These are phyloP conservation scores for Eucalyptus shirleyi DNA, from an alignment of 345 rosid species.

Conservation along the genomic window DNA sequence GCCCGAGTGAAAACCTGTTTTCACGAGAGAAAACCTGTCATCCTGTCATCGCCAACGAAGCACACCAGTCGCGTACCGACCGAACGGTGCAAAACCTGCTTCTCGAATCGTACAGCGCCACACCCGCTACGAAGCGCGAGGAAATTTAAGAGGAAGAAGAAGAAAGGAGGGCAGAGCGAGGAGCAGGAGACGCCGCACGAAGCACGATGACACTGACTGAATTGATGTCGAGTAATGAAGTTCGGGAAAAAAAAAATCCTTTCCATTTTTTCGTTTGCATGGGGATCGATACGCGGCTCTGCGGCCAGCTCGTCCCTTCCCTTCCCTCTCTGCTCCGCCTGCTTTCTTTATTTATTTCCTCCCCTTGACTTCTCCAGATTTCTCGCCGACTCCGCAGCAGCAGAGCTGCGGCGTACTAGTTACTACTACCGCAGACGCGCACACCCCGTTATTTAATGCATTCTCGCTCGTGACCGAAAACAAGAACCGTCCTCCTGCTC, in stretches of 20 bases:
- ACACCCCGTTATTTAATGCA: neutral
- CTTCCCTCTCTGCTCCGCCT: neutral
- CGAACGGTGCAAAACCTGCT: neutral
- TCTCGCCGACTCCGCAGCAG: neutral
- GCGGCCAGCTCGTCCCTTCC: neutral
- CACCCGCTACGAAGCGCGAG: neutral
- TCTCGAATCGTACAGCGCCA: neutral
- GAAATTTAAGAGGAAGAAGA: neutral
- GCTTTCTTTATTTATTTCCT: neutral
- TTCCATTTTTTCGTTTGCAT: neutral
- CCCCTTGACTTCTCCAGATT: neutral
- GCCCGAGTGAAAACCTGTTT: neutral
- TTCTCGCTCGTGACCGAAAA: neutral
- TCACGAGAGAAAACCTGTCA: neutral
- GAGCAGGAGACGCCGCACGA: neutral
- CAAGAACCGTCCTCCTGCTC: neutral
- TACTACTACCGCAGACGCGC: neutral
- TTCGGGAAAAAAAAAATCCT: no score
- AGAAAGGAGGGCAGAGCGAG: neutral
- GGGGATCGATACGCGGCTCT: neutral
- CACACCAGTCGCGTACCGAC: neutral
- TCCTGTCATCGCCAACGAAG: neutral
- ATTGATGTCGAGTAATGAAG: neutral
- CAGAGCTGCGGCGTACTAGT: neutral
- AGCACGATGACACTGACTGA: neutral